phyloP scores from a whole-genome alignment of 208 protist genomes.

The Trypanosoma vivax region DNA sequence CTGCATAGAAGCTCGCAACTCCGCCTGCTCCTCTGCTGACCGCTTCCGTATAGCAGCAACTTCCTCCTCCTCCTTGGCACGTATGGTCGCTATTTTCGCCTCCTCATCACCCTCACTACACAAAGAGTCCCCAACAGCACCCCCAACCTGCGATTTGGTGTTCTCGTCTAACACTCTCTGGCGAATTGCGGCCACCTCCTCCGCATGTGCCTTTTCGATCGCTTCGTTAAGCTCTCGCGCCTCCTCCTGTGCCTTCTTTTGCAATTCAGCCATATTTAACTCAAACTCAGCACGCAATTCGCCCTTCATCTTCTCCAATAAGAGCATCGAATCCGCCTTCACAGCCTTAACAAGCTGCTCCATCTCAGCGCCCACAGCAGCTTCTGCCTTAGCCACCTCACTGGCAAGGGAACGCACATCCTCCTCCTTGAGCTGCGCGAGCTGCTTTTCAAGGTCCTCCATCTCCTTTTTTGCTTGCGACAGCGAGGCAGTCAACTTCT shows the following conservation, averaged over 20 bases:
- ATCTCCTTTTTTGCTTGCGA: constrained; percentile 29
- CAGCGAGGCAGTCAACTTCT: no score
- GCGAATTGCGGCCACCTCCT: constrained; percentile 6
- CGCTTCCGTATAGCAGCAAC: constrained; percentile 3
- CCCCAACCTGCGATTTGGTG: neutral
- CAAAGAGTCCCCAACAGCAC: neutral
- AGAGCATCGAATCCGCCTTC: neutral
- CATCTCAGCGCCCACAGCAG: constrained; percentile 18
- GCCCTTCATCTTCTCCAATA: constrained; percentile 5
- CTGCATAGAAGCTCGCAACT: constrained; percentile 3
- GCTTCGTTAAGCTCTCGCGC: constrained; percentile 12
- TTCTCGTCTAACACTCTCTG: neutral
- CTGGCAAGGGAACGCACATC: constrained; percentile 6
- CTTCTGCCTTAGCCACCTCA: constrained; percentile 21
- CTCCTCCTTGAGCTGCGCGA: constrained; percentile 22
- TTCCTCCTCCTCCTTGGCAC: constrained; percentile 10
- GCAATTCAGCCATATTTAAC: constrained; percentile 15
- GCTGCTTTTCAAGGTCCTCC: constrained; percentile 25
- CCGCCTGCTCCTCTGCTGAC: constrained; percentile 11
- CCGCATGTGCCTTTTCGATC: constrained; percentile 10
- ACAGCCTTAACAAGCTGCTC: constrained; percentile 6
- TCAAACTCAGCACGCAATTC: constrained; percentile 6
- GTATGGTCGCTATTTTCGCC: constrained; percentile 4
- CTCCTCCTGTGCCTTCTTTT: constrained; percentile 8
- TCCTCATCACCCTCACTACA: neutral